A percentile compares a stretch with the other conserved stretches of the same genome.
Evolutionary conservation across 2,329 filamentous ascomycete species (phyloP).

Genomic region (Didymella pinodella): DNA sequence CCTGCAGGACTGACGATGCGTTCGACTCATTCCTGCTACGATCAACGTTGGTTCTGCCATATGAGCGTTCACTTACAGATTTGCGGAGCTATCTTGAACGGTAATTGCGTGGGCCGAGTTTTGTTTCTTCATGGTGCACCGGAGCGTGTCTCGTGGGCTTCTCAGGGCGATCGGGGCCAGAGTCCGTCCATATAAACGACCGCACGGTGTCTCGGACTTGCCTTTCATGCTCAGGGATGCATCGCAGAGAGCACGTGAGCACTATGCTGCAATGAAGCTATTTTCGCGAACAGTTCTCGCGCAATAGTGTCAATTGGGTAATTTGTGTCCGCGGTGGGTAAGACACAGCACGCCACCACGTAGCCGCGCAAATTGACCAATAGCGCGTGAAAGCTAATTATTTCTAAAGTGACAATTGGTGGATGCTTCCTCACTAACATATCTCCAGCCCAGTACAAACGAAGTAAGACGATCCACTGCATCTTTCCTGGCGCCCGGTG

Average conservation of each 20-base stretch:
- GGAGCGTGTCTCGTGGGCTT: not conserved
- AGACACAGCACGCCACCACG: constrained; percentile 13
- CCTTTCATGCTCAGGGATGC: not conserved
- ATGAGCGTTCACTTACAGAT: not conserved
- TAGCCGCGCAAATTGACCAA: not conserved
- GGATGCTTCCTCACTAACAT: not conserved
- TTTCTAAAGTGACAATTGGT: not conserved
- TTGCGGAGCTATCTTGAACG: not conserved
- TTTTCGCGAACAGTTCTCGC: constrained; percentile 19
- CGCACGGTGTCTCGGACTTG: not conserved
- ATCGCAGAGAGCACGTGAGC: constrained; percentile 14
- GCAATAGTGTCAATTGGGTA: constrained; percentile 6
- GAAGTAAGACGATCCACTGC: not conserved
- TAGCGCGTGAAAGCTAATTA: constrained; percentile 2
- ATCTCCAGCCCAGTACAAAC: not conserved
- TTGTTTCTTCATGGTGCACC: not conserved
- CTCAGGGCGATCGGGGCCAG: not conserved
- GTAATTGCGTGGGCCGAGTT: not conserved
- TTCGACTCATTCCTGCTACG: not conserved
- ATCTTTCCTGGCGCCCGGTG: constrained; percentile 8
- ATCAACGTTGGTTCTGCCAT: not conserved
- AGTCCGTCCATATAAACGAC: not conserved
- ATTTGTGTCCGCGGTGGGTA: constrained; percentile 9
- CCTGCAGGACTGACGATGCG: not conserved
- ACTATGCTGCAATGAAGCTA: constrained; percentile 16